Evolutionary conservation across 495 filamentous ascomycete species (phyloP), one percentile per base, ranked within the genome.

Genomic region (Sabuloglossum arenarium): DNA sequence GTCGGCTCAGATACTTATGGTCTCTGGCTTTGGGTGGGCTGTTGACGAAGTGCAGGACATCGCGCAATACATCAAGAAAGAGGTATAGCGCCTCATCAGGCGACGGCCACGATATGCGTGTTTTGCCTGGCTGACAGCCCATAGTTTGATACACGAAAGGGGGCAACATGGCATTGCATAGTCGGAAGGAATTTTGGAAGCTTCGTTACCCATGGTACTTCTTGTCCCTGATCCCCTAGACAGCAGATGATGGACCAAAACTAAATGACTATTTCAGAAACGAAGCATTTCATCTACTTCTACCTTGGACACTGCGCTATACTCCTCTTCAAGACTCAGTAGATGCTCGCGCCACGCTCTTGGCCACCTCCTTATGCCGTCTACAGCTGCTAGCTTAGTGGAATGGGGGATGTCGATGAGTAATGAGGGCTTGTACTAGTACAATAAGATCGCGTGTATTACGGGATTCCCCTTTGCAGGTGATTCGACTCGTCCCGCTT

Each of bases 251-350:
- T 28, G 23, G 19, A 30, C 37, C n/a, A n/a, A 45, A 16, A 51
- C 64, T 64, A 19, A 61, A 23, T 28, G 27, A 28, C 47, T 10
- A 4, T 29, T 50, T 3, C 71, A 96, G 89, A 99, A 68, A 96
- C 91, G 42, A 95, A 95, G 71, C 91, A 99, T 70, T 99, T 99
- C 74, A 96, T 97, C 67, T 99, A 99, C 75, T 99, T 99, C 77
- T 97, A 97, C 72, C 85, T 97, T 58, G 91, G 91, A 51, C 91
- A 96, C 75, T 95, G 86, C 68, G 91, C 91, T 21, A 96, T 99
- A 64, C 81, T 99, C 45, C 81, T 99, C 55, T 99, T 97, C 79
- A 99, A 99, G 79, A 99, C 91, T 25, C 89, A 96, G 75, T 96
- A 79, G 58, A 46, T 51, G n/a, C 39, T 42, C 3, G 12, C 30